Conservation (phyloP, 257 asterid species). For the Solanum appendiculatum region DNA sequence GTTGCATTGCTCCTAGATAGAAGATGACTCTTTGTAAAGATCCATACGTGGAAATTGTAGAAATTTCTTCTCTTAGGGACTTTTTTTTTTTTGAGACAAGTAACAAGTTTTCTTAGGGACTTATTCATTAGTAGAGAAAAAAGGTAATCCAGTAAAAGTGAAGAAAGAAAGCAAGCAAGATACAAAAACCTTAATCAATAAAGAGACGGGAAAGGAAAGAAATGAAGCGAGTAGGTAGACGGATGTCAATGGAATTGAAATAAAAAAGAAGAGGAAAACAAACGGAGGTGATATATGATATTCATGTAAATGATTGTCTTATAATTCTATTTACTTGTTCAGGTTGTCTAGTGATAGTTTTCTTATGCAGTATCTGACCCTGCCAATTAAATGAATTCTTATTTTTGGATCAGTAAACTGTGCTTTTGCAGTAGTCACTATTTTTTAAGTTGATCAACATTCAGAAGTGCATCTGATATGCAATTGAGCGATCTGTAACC, state of each 20-base stretch:
- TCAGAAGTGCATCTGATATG: background rate
- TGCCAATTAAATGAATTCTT: background rate
- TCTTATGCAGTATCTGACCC: background rate
- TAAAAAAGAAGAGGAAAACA: background rate
- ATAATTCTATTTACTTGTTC: too few species aligned
- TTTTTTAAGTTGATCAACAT: background rate
- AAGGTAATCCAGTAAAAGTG: too few species aligned
- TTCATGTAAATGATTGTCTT: too few species aligned
- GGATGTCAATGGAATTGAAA: background rate
- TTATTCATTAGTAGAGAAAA: too few species aligned
- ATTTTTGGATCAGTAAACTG: background rate
- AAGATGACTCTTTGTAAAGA: background rate
- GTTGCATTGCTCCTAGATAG: background rate
- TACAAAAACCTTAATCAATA: background rate
- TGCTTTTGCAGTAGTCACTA: background rate
- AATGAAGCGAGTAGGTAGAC: background rate
- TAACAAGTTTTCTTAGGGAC: too few species aligned
- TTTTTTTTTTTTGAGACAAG: too few species aligned
- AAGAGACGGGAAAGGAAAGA: background rate
- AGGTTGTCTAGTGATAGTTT: background rate
- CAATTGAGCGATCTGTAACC: background rate
- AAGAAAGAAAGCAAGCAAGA: background rate
- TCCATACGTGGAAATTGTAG: background rate
- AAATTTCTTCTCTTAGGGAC: too few species aligned
- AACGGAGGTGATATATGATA: background rate